These are phyloP conservation scores for Sarocladiaceae sp. DNA, from an alignment of 2,329 filamentous ascomycete species.

Conservation along the genomic window DNA sequence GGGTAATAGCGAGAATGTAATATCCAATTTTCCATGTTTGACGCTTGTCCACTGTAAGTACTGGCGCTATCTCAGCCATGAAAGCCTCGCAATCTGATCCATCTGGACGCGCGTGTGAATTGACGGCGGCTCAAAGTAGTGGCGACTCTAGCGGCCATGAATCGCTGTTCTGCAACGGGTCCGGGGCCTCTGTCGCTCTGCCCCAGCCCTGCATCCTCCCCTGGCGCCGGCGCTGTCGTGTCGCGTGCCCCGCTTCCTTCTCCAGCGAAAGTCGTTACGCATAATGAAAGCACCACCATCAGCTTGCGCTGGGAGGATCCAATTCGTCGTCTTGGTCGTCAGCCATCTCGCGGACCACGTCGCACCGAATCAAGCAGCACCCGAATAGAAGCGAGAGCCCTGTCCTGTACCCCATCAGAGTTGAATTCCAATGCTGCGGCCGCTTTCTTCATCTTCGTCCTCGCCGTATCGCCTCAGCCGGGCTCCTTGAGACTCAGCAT, in stretches of 20 bases:
- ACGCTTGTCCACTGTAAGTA: too few species aligned
- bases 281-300: background rate
- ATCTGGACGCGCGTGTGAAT: too few species aligned
- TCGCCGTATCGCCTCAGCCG: background rate
- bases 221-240: too few species aligned
- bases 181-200: too few species aligned
- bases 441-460: background rate
- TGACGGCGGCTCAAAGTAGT: too few species aligned
- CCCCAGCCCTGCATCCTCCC: too few species aligned
- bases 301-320: background rate
- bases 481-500: background rate
- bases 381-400: background rate
- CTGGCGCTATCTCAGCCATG: too few species aligned
- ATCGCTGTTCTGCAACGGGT: too few species aligned
- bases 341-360: background rate
- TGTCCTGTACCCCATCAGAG: background rate
- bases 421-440: background rate
- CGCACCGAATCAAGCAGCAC: background rate
- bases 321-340: background rate
- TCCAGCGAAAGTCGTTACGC: background rate
- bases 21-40: too few species aligned
- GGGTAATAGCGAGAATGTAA: too few species aligned
- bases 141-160: too few species aligned
- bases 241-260: slow-evolving; percentile 9
- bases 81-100: too few species aligned